A percentile compares a stretch with the other conserved stretches of the same genome.
Conservation (phyloP, 2,329 filamentous ascomycete genomes). For the Pseudopithomyces maydicus region DNA sequence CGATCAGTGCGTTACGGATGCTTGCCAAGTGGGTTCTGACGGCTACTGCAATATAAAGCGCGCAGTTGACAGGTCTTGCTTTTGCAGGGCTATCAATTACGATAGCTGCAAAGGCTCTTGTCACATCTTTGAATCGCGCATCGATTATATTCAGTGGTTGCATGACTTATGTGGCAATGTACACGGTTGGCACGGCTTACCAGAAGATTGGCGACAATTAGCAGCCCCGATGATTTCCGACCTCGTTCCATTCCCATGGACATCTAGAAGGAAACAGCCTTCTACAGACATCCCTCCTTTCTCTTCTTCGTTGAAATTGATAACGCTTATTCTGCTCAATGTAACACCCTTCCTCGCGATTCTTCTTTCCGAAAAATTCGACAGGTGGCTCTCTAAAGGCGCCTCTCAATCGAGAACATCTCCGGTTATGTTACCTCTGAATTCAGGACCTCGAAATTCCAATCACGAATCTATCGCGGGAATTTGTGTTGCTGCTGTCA, state of each 20-base stretch:
- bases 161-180: slow-evolving; percentile 34
- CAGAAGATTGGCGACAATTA: slow-evolving; percentile 34
- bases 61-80: slow-evolving; percentile 35
- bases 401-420: neutral
- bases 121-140: slow-evolving; percentile 37
- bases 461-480: slow-evolving; percentile 11
- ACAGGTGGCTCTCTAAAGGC: slow-evolving; percentile 3
- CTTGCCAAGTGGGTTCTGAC: slow-evolving; percentile 33
- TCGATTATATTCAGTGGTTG: slow-evolving; percentile 40
- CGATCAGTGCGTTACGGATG: slow-evolving; percentile 35
- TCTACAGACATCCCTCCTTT: neutral
- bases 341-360: neutral
- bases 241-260: slow-evolving; percentile 42
- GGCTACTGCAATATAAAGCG: slow-evolving; percentile 37
- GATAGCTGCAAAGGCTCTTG: slow-evolving; percentile 33
- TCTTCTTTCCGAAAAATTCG: neutral
- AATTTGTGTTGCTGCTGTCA: slow-evolving; percentile 23
- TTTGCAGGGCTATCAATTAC: slow-evolving; percentile 36
- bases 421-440: no score
- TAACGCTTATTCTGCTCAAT: neutral
- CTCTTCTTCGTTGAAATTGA: neutral
- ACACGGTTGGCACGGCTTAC: slow-evolving; percentile 37
- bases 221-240: slow-evolving; percentile 26
- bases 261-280: slow-evolving; percentile 15
- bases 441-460: neutral